Conservation (phyloP, 768 basidiomycete species). For the Rhodotorula graminis region DNA sequence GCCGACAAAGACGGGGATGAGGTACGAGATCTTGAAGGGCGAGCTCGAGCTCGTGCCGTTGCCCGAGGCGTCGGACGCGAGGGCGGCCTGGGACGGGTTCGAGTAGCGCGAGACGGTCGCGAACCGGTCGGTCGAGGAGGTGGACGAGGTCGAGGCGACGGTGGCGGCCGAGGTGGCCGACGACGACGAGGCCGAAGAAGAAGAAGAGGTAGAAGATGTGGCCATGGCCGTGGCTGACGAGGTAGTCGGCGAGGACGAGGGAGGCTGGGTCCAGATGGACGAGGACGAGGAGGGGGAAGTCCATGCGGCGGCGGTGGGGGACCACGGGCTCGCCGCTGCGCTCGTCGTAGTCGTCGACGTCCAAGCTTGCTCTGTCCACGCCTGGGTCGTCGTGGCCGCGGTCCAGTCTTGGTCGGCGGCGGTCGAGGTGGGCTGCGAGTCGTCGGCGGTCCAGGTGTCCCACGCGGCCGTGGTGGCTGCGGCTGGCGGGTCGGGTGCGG, state of each 20-base stretch:
- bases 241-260: too few relatives aligned
- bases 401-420: not conserved
- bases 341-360: not conserved
- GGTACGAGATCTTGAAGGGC: constrained; percentile 29
- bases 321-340: not conserved
- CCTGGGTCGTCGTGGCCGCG: not conserved
- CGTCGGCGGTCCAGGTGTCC: not conserved
- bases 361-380: not conserved
- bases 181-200: not conserved
- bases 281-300: not conserved
- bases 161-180: not conserved
- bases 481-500: not conserved
- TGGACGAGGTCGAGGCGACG: not conserved
- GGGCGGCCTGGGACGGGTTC: not conserved
- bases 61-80: not conserved
- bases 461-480: not conserved
- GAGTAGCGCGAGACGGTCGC: constrained; percentile 1
- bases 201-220: not conserved
- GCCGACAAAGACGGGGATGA: constrained; percentile 33
- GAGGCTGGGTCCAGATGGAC: not conserved
- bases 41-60: not conserved
- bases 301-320: not conserved
- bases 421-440: not conserved
- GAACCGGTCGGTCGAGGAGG: not conserved
- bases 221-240: not conserved